Evolutionary conservation across 306 rosid genomes (phyloP), one percentile per base, ranked within the genome.

Genomic region (Cyamopsis tetragonoloba): DNA sequence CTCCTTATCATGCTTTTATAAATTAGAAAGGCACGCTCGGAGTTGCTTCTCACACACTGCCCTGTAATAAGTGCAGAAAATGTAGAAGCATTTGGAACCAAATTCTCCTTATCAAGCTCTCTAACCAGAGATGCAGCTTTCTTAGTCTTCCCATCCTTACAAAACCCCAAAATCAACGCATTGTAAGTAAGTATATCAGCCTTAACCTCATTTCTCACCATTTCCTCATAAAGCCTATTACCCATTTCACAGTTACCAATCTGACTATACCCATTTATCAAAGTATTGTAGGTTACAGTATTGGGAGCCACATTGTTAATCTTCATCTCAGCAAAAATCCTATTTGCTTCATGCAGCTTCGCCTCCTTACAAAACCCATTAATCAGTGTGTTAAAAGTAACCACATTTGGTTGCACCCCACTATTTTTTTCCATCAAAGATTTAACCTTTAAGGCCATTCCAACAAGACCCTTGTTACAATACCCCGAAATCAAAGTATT

Each of bases 71-170:
- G 96, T 1, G 93, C 91, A 63, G 93, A 85, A 68, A 85, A 87
- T 8, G 98, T 92, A 0, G 89, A 87, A 0, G 88, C 79, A 69
- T 85, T 89, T 6, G 92, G 91, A 4, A 81, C 81, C 70, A 89
- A 74, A 37, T 80, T 86, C 77, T 81, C 74, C 73, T 72, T 65
- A 27, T 89, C 90, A 59, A 88, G 86, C 63, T 88, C 88, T 72
- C 74, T 84, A 62, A 93, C 82, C 61, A 89, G 46, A 79, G 58
- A 75, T 10, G 90, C 96, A 56, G 96, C 95, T 39, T 89, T 93
- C 80, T 80, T 84, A 19, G 98, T 88, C 72, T 86, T 89, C 24
- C 96, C 98, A 53, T 80, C 85, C 78, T 83, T 93, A 72, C 96
- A 93, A n/a, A 84, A 68, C 46, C 96, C 97, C 79, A 86, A 77